These are phyloP conservation scores for Neobulgaria alba DNA, from an alignment of 2,329 filamentous ascomycete genomes.

Conservation along the genomic window DNA sequence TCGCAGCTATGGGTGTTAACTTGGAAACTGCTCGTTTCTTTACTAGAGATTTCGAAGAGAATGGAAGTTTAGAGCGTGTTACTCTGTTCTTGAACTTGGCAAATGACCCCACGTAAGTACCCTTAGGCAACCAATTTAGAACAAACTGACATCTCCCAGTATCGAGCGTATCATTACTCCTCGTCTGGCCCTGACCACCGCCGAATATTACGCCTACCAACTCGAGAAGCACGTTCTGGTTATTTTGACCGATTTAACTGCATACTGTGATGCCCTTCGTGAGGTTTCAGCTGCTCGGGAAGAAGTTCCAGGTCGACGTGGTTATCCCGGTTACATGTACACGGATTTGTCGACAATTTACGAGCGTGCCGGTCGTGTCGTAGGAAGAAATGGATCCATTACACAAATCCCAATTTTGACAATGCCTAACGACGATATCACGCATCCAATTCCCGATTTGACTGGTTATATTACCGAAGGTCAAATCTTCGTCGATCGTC, in stretches of 20 bases:
- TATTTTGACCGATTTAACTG: constrained; percentile 94
- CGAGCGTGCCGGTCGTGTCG: constrained; percentile 95
- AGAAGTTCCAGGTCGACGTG: constrained; percentile 97
- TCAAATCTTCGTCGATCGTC: constrained; percentile 94
- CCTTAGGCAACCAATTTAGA: no score
- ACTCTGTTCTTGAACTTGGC: constrained; percentile 98
- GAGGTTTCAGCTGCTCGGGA: constrained; percentile 96
- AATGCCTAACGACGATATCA: constrained; percentile 99
- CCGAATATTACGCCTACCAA: constrained; percentile 99
- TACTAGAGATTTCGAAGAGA: constrained; percentile 97
- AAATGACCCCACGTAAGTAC: constrained; percentile 87
- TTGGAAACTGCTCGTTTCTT: constrained; percentile 98
- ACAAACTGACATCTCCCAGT: constrained; percentile 36
- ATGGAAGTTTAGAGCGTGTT: constrained; percentile 93
- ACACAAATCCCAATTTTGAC: constrained; percentile 98
- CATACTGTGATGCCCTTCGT: constrained; percentile 97
- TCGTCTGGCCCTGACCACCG: constrained; percentile 93
- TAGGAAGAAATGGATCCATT: constrained; percentile 95
- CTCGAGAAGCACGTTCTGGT: constrained; percentile 99
- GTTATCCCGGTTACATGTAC: constrained; percentile 99
- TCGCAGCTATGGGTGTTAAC: constrained; percentile 99
- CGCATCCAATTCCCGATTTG: constrained; percentile 96
- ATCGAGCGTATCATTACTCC: constrained; percentile 99
- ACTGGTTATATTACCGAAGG: constrained; percentile 99
- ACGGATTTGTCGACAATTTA: constrained; percentile 99